Conservation (phyloP, 129 eudicot genomes). For the Arctium minus region DNA sequence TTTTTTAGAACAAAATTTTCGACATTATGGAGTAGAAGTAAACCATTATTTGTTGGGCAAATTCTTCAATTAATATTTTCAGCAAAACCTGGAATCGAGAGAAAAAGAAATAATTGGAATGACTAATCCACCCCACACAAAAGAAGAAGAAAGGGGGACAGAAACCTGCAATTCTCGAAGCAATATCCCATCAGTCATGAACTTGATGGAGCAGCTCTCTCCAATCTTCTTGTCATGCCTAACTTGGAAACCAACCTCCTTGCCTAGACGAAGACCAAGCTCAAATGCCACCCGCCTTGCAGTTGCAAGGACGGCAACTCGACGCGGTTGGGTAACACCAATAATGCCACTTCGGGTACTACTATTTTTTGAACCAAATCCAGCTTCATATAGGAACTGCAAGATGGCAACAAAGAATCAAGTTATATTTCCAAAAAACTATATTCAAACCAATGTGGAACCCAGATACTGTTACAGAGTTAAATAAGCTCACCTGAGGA, state of each 20-base stretch:
- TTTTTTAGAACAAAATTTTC: too few species aligned
- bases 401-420: slow-evolving; percentile 11
- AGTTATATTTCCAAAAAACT: not conserved
- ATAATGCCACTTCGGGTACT: slow-evolving; percentile 64
- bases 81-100: too few species aligned
- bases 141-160: too few species aligned
- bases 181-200: slow-evolving; percentile 98
- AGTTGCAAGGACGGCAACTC: slow-evolving; percentile 96
- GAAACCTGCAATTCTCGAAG: slow-evolving; percentile 91
- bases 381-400: slow-evolving; percentile 96
- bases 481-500: slow-evolving; percentile 65
- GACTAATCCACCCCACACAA: too few species aligned
- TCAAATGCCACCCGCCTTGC: slow-evolving; percentile 92
- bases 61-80: too few species aligned
- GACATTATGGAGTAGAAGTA: too few species aligned
- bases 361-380: slow-evolving; percentile 56
- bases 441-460: not conserved
- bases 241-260: slow-evolving; percentile 95
- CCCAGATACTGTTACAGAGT: not conserved
- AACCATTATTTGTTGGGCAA: too few species aligned
- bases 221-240: slow-evolving; percentile 86
- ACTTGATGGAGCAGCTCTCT: slow-evolving; percentile 77
- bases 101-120: too few species aligned
- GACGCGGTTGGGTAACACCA: slow-evolving; percentile 98
- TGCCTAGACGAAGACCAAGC: slow-evolving; percentile 80